Conservation (phyloP, 73 alveolate species). For the Uronychia setigera region DNA sequence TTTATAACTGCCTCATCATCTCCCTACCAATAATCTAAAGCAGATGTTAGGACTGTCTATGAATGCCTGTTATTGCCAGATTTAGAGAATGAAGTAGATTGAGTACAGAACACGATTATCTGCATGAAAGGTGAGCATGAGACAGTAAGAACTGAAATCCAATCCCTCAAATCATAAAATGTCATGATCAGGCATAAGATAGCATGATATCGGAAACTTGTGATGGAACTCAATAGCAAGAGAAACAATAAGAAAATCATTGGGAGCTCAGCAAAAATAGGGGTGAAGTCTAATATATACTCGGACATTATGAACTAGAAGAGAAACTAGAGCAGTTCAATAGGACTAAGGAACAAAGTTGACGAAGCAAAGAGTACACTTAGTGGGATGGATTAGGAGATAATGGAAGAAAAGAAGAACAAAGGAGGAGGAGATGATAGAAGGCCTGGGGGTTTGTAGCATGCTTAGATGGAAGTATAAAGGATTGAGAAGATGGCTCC, state of each 20-base stretch:
- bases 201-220: neutral
- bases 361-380: too few relatives aligned
- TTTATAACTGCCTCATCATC: too few relatives aligned
- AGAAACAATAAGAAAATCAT: neutral
- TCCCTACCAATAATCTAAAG: too few relatives aligned
- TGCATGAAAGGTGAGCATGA: neutral
- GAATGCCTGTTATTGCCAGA: neutral
- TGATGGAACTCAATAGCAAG: neutral
- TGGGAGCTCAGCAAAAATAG: neutral
- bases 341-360: too few relatives aligned
- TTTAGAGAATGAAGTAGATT: neutral
- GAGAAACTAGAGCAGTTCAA: too few relatives aligned
- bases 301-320: too few relatives aligned
- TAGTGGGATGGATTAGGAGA: too few relatives aligned
- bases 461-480: too few relatives aligned
- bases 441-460: too few relatives aligned
- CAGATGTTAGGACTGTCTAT: neutral
- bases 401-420: too few relatives aligned
- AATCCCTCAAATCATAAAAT: neutral
- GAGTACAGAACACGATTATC: neutral
- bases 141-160: neutral
- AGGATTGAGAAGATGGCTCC: too few relatives aligned
- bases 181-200: neutral
- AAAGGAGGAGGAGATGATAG: too few relatives aligned
- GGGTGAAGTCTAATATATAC: neutral